Evolutionary conservation across 164 flowering plant species (phyloP).

Genomic region (Piper betle): DNA sequence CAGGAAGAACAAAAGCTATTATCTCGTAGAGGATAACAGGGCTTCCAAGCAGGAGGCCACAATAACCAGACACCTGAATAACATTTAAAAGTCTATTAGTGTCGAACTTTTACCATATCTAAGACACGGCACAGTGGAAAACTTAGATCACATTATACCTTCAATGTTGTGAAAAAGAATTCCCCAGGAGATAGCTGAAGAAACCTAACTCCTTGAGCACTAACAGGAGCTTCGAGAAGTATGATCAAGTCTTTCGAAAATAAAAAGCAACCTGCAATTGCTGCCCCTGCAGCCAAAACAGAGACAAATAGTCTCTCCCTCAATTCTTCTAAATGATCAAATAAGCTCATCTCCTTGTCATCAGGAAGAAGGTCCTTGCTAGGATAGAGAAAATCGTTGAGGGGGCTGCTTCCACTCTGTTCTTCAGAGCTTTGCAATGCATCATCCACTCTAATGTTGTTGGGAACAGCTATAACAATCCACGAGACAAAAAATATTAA

Average conservation of each 20-base stretch:
- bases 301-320: conserved; percentile 77
- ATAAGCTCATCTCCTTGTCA: conserved; percentile 87
- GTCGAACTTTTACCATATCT: not conserved
- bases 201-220: conserved; percentile 74
- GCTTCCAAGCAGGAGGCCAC: conserved; percentile 89
- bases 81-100: not conserved
- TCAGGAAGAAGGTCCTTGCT: conserved; percentile 87
- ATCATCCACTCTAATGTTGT: conserved; percentile 12
- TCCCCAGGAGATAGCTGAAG: conserved; percentile 95
- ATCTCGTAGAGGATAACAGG: conserved; percentile 93
- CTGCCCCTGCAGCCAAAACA: conserved; percentile 87
- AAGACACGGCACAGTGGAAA: not conserved
- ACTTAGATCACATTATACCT: conserved; percentile 29
- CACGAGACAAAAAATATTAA: no score
- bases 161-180: conserved; percentile 88
- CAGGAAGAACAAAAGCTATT: conserved; percentile 93
- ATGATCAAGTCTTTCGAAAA: conserved; percentile 72
- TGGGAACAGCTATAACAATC: not conserved
- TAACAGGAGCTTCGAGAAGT: conserved; percentile 77
- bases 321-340: conserved; percentile 92
- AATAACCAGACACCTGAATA: conserved; percentile 88
- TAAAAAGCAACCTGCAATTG: conserved; percentile 84
- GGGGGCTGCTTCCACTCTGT: conserved; percentile 25
- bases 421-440: conserved; percentile 14
- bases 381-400: conserved; percentile 79